phyloP scores from a whole-genome alignment of 371 early-diverging fungal species.

The Zychaea mexicana region DNA sequence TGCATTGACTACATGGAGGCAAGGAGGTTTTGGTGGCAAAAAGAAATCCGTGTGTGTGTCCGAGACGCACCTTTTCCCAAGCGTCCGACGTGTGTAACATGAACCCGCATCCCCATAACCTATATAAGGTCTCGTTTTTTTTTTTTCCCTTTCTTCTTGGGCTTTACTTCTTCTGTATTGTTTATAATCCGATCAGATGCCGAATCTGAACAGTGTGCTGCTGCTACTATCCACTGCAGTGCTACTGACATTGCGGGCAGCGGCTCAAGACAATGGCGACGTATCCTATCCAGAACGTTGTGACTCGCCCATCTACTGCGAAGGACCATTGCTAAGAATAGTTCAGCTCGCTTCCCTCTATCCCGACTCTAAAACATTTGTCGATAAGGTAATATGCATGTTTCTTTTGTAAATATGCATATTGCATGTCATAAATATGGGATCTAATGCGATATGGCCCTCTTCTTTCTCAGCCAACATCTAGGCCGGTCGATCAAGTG shows the following conservation, averaged over 20 bases:
- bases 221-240: neutral
- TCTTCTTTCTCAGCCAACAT: slow-evolving; percentile 72
- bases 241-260: neutral
- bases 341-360: slow-evolving; percentile 65
- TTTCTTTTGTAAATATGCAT: neutral
- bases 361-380: slow-evolving; percentile 76
- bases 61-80: neutral
- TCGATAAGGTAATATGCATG: slow-evolving; percentile 49
- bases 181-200: neutral
- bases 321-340: slow-evolving; percentile 59
- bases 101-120: neutral
- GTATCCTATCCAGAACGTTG: slow-evolving; percentile 31
- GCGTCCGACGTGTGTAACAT: neutral
- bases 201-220: neutral
- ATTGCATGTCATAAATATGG: neutral
- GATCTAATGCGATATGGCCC: no score
- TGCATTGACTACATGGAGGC: no score
- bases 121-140: neutral
- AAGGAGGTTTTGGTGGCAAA: no score
- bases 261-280: neutral
- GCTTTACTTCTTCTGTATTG: neutral
- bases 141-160: neutral
- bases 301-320: slow-evolving; percentile 72
- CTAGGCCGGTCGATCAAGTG: slow-evolving; percentile 56
- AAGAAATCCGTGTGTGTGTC: no score